Evolutionary conservation across 352 stramenopile species (phyloP).

Genomic region (Pythium monospermum): DNA sequence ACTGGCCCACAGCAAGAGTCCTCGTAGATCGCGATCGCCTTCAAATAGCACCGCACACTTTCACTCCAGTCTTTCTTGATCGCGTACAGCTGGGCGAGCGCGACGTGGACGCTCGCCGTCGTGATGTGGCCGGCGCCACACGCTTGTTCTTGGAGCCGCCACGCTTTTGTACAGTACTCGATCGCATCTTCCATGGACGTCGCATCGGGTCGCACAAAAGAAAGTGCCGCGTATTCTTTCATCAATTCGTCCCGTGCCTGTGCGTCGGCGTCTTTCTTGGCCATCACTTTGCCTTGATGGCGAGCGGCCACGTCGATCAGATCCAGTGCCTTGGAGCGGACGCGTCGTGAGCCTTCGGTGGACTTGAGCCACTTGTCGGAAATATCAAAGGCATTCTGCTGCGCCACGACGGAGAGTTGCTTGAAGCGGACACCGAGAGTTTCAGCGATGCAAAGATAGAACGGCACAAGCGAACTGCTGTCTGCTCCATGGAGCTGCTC

Average conservation of each 20-base stretch:
- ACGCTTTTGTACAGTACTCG: slow-evolving; percentile 64
- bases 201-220: slow-evolving; percentile 23
- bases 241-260: slow-evolving; percentile 31
- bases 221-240: slow-evolving; percentile 31
- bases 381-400: slow-evolving; percentile 38
- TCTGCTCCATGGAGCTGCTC: slow-evolving; percentile 30
- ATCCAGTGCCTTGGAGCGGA: slow-evolving; percentile 42
- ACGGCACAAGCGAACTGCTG: slow-evolving; percentile 32
- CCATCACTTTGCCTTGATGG: slow-evolving; percentile 15
- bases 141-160: slow-evolving; percentile 46
- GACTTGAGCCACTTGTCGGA: slow-evolving; percentile 50
- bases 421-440: slow-evolving; percentile 46
- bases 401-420: slow-evolving; percentile 35
- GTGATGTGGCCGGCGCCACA: slow-evolving; percentile 49
- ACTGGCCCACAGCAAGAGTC: slow-evolving; percentile 46
- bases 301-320: slow-evolving; percentile 26
- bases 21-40: slow-evolving; percentile 55
- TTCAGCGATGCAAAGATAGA: slow-evolving; percentile 56
- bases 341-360: slow-evolving; percentile 32
- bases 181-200: slow-evolving; percentile 51
- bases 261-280: slow-evolving; percentile 53
- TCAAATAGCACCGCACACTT: slow-evolving; percentile 35
- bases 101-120: slow-evolving; percentile 42
- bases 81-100: slow-evolving; percentile 52
- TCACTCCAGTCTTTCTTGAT: slow-evolving; percentile 31